These are phyloP conservation scores for Fusarium cyanostomum DNA, from an alignment of 2,329 filamentous ascomycete genomes.

Conservation along the genomic window DNA sequence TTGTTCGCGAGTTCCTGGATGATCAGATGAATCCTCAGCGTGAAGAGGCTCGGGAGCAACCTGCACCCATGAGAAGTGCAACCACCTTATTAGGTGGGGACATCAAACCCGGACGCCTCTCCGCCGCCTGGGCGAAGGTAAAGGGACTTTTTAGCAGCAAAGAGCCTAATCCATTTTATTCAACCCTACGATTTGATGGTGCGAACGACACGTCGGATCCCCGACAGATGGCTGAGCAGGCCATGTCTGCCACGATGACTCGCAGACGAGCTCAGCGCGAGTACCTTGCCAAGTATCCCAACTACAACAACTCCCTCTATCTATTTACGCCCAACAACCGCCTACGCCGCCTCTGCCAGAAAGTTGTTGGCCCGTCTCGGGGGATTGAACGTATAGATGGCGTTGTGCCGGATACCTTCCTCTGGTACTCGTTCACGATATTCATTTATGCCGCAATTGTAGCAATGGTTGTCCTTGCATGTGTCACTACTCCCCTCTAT, in stretches of 20 bases:
- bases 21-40: constrained; percentile 52
- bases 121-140: constrained; percentile 69
- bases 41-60: constrained; percentile 46
- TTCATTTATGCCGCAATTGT: constrained; percentile 95
- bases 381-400: constrained; percentile 89
- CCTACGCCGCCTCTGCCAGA: constrained; percentile 84
- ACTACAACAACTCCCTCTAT: constrained; percentile 92
- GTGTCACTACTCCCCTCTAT: constrained; percentile 92
- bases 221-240: constrained; percentile 87
- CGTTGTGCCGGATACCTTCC: constrained; percentile 83
- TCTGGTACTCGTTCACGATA: constrained; percentile 94
- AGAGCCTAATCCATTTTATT: constrained; percentile 96
- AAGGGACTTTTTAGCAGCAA: constrained; percentile 65
- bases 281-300: constrained; percentile 86
- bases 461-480: constrained; percentile 96
- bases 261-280: constrained; percentile 90
- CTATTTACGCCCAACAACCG: constrained; percentile 83
- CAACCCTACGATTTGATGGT: constrained; percentile 73
- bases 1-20: constrained; percentile 94
- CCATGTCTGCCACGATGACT: constrained; percentile 82
- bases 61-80: constrained; percentile 45
- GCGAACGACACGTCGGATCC: constrained; percentile 84
- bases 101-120: constrained; percentile 67
- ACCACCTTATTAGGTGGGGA: constrained; percentile 52
- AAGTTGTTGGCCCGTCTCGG: constrained; percentile 88